Conservation (phyloP, 108 stramenopile species). For the Fragilaria crotonensis region DNA sequence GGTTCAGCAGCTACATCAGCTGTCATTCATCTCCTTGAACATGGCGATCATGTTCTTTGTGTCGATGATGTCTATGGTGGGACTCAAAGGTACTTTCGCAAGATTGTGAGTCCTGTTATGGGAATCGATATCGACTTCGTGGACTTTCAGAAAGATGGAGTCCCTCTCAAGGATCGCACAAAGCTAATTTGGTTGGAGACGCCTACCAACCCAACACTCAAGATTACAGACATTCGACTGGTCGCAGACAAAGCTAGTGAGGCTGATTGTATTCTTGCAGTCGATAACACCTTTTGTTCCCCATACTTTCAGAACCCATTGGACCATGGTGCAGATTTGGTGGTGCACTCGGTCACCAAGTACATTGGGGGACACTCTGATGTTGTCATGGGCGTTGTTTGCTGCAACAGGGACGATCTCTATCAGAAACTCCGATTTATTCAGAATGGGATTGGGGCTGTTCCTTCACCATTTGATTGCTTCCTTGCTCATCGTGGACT, state of each 20-base stretch:
- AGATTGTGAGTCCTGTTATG: constrained; percentile 45
- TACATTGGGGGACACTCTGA: constrained; percentile 76
- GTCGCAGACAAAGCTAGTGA: constrained; percentile 44
- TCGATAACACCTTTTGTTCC: constrained; percentile 92
- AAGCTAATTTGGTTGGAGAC: constrained; percentile 88
- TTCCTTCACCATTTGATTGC: constrained; percentile 85
- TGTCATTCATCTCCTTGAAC: constrained; percentile 40
- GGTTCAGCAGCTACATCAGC: constrained; percentile 89
- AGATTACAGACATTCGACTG: constrained; percentile 66
- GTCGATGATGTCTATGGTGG: constrained; percentile 90
- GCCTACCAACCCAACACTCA: constrained; percentile 86
- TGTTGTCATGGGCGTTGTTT: constrained; percentile 55
- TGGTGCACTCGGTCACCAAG: constrained; percentile 74
- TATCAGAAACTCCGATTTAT: constrained; percentile 63
- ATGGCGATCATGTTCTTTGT: constrained; percentile 76
- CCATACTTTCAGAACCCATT: constrained; percentile 89
- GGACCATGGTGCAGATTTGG: constrained; percentile 68
- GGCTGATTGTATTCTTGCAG: constrained; percentile 53
- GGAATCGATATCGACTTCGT: constrained; percentile 41
- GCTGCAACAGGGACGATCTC: constrained; percentile 53
- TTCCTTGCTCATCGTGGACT: constrained; percentile 83
- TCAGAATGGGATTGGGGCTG: constrained; percentile 90
- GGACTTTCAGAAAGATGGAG: constrained; percentile 22
- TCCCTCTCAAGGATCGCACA: constrained; percentile 36
- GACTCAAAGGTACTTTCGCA: constrained; percentile 71